Evolutionary conservation across 2,329 filamentous ascomycete species (phyloP), one percentile per base, ranked within the genome.

Genomic region (Epichloe amarillans): DNA sequence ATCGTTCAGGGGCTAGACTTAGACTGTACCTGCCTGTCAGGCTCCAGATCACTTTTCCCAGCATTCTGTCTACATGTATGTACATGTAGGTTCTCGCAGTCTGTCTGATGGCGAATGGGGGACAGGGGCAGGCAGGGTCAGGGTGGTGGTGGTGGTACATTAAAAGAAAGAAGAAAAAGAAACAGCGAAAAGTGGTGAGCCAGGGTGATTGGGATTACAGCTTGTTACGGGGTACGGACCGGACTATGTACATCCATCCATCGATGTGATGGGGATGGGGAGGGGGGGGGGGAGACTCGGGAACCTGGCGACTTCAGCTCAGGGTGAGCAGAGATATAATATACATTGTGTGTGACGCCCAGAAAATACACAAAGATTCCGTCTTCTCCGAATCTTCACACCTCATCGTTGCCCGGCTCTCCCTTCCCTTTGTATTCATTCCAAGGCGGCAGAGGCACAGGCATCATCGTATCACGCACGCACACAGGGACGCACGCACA

Each of bases 311-410:
- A 41, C 30, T 51, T 46, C 42, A 49, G 49, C 49, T 49, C 23
- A 41, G 44, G 48, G 52, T 41, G 49, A 35, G 51, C 47, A 49
- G 33, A 52, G 52, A 55, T 54, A 50, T 55, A 52, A 50, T 55
- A 52, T 55, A 52, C 50, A 54, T 54, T 53, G 53, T 51, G 49
- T 47, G 49, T 50, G 52, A 50, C 40, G 47, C 51, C 48, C 51
- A 40, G 51, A 44, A 42, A 26, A 37, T 19, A 1, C 12, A 14
- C 15, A 26, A 37, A 45, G 44, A 35, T 49, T 49, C 33, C 36
- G n/a, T 51, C 17, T 51, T 37, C 40, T 45, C 46, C 30, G 46
- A 46, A 41, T 40, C 40, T 47, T 44, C 40, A 50, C 26, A 45
- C 39, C 17, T 33, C 17, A 3, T 48, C 30, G 15, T 40, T 40